Evolutionary conservation across 2,329 filamentous ascomycete species (phyloP), one percentile per base, ranked within the genome.

Genomic region (Nannizziopsis barbatae): DNA sequence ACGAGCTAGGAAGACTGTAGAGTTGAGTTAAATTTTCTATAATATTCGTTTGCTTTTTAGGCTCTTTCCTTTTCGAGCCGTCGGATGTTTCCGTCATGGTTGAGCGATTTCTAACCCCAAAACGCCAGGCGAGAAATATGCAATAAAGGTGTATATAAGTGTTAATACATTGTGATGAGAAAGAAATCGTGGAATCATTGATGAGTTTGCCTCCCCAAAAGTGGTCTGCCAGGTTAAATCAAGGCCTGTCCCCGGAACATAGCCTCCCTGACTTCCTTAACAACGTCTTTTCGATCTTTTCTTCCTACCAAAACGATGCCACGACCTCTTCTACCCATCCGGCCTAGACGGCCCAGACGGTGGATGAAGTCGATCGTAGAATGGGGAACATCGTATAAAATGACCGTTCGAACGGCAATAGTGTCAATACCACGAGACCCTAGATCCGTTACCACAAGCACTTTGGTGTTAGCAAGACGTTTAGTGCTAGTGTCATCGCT

Each of bases 291-390:
- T 46, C 92, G 75, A 64, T 96, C 92, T 53, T 88, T 78, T 64
- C 85, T 90, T 53, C 89, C 90, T 1, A 95, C 86, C 32, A 98
- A 71, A 22, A 96, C 89, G 55, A 96, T 81, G 15, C 88, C 92
- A 49, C 89, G 76, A 12, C 92, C 92, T 63, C 92, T 77, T 53
- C 88, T 78, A 2, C 88, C 88, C 87, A 96, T 96, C 31, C 92
- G 79, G 0, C 92, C 92, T 1, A 92, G 87, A 50, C 92, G 78
- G 12, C 92, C 92, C 3, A 96, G 78, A 12, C 93, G 83, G 66
- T 98, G 93, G 60, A 98, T 95, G 60, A 98, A 98, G 66, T 98
- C 93, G 52, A 98, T 93, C 0, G 88, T 94, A 0, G 86, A 94
- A 62, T 96, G 90, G 3, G 92, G 92, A n/a, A 98, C 90, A 63